phyloP scores from a whole-genome alignment of 2,329 filamentous ascomycete genomes.

The Trichophyton verrucosum region DNA sequence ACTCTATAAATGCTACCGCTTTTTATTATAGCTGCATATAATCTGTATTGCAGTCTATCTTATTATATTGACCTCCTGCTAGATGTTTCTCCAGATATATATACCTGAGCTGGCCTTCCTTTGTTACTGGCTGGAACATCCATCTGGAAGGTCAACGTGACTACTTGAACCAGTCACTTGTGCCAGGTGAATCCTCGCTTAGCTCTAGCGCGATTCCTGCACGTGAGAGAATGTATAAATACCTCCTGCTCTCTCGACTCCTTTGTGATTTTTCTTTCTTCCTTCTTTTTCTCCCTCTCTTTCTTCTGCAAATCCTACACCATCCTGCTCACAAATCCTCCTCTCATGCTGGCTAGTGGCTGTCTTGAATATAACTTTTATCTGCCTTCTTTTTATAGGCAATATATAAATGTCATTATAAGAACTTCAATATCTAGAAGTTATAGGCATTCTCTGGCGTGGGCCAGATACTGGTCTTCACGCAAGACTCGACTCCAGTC shows the following conservation, averaged over 20 bases:
- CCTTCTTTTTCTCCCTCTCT: not conserved
- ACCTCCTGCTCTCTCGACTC: not conserved
- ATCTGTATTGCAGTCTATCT: too few species aligned
- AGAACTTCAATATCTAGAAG: not conserved
- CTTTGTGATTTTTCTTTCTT: not conserved
- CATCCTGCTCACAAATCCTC: not conserved
- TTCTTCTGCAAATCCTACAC: not conserved
- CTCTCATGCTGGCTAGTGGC: not conserved
- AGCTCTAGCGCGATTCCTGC: not conserved
- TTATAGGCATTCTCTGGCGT: not conserved
- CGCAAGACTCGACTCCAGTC: conserved; percentile 5
- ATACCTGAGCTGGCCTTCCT: not conserved
- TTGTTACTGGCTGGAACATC: not conserved
- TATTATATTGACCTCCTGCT: too few species aligned
- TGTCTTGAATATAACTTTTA: not conserved
- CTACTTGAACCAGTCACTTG: not conserved
- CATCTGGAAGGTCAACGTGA: not conserved
- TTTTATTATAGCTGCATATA: too few species aligned
- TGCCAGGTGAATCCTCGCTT: not conserved
- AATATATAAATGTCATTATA: not conserved
- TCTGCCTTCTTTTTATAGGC: not conserved
- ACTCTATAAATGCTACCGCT: too few species aligned
- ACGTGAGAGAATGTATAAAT: not conserved
- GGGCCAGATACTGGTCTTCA: not conserved
- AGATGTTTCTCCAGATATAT: too few species aligned